Conservation (phyloP, 768 basidiomycete genomes). For the Trametes sanguinea region DNA sequence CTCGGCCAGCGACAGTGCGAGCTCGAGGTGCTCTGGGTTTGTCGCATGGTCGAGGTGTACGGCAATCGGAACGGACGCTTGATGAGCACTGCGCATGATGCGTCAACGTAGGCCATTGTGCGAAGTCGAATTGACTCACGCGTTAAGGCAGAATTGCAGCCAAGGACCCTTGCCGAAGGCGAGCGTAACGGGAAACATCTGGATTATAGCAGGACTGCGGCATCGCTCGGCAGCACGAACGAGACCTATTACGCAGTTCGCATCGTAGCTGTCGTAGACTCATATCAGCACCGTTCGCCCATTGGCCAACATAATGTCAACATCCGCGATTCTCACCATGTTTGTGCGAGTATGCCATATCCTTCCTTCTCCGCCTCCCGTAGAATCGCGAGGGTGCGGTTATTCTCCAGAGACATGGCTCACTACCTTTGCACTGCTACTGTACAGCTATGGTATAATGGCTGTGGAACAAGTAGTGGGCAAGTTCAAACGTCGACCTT, state of each 20-base stretch:
- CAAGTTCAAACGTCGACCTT: no score
- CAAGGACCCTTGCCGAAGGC: constrained; percentile 49
- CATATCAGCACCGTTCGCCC: neutral
- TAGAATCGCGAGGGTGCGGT: constrained; percentile 45
- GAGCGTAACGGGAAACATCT: constrained; percentile 49
- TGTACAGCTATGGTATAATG: no score
- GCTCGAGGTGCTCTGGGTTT: constrained; percentile 47
- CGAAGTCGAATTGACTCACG: constrained; percentile 29
- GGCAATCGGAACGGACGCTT: constrained; percentile 49
- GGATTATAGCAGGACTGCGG: constrained; percentile 47
- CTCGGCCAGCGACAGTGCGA: constrained; percentile 46
- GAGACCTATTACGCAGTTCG: constrained; percentile 45
- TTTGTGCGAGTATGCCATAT: constrained; percentile 47
- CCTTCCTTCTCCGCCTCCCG: constrained; percentile 42
- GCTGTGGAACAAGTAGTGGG: no score
- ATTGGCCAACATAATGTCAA: neutral
- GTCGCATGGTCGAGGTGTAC: constrained; percentile 53
- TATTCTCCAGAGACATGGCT: constrained; percentile 24
- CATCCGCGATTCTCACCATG: constrained; percentile 35
- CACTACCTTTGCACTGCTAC: neutral
- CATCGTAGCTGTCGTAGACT: constrained; percentile 42
- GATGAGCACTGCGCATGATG: constrained; percentile 38
- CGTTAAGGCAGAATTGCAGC: constrained; percentile 45
- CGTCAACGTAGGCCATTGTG: no score
- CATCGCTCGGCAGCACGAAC: constrained; percentile 51